phyloP scores from a whole-genome alignment of 208 protist genomes.

The Leishmania turanica region DNA sequence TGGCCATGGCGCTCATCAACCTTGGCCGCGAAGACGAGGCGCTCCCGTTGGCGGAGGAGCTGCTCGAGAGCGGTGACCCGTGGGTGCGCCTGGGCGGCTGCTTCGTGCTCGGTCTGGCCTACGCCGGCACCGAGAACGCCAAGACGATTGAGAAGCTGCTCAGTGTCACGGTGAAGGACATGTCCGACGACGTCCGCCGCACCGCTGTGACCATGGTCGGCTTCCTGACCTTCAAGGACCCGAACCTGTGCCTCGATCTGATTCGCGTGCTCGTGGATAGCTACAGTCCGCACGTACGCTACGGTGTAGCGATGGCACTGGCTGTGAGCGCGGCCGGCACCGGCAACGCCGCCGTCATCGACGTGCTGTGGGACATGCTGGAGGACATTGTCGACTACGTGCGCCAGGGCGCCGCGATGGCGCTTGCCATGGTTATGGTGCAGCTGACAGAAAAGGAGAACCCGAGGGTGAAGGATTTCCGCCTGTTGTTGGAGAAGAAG shows the following conservation, averaged over 20 bases:
- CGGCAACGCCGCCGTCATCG: slow-evolving; percentile 91
- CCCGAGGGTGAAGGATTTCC: slow-evolving; percentile 89
- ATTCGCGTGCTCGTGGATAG: slow-evolving; percentile 90
- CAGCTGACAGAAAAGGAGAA: slow-evolving; percentile 92
- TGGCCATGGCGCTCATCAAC: slow-evolving; percentile 97
- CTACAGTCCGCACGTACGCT: slow-evolving; percentile 99
- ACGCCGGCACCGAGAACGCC: slow-evolving; percentile 96
- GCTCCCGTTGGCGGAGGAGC: slow-evolving; percentile 92
- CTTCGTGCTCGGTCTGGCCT: slow-evolving; percentile 98
- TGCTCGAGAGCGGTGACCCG: slow-evolving; percentile 95
- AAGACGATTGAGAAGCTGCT: slow-evolving; percentile 95
- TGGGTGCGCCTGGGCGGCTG: slow-evolving; percentile 98
- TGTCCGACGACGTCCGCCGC: slow-evolving; percentile 98
- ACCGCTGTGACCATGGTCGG: slow-evolving; percentile 98
- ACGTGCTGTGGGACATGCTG: slow-evolving; percentile 95
- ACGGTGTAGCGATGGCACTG: slow-evolving; percentile 97
- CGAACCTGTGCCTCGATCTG: slow-evolving; percentile 91
- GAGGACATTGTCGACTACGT: slow-evolving; percentile 97
- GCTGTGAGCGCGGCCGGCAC: slow-evolving; percentile 98
- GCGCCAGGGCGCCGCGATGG: slow-evolving; percentile 97
- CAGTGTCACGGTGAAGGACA: slow-evolving; percentile 98
- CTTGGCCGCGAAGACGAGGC: slow-evolving; percentile 97
- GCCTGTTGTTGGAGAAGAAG: slow-evolving; percentile 69
- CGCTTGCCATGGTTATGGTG: slow-evolving; percentile 96
- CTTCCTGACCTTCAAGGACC: slow-evolving; percentile 97